Percentiles rank a stretch among this genome's conserved stretches.
Evolutionary conservation across 345 rosid species (phyloP).

Genomic region (Gossypium sturtianum): DNA sequence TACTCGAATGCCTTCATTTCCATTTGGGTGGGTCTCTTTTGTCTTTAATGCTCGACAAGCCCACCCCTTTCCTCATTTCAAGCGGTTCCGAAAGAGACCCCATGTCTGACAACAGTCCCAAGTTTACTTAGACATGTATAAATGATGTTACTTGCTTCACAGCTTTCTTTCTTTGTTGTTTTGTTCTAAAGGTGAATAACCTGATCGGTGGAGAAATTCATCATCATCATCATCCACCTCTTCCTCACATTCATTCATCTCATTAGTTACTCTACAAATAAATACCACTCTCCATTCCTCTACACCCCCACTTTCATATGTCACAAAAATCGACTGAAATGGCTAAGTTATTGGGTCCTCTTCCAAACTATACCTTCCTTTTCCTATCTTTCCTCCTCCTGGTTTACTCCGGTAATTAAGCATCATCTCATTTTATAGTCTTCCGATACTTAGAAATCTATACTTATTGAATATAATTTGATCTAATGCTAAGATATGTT

Average conservation of each 20-base stretch:
- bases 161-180: background rate
- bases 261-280: background rate
- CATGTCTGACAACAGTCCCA: background rate
- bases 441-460: background rate
- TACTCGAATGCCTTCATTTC: background rate
- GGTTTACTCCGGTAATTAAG: background rate
- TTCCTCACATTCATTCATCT: background rate
- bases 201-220: background rate
- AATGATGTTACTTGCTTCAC: background rate
- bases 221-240: background rate
- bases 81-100: background rate
- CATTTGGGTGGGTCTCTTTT: background rate
- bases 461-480: no score
- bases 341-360: background rate
- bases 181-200: background rate
- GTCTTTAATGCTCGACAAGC: background rate
- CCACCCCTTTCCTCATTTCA: background rate
- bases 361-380: background rate
- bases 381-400: slow-evolving; percentile 4
- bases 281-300: background rate
- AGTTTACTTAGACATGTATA: no score
- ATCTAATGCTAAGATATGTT: no score
- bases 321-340: background rate
- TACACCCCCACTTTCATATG: background rate
- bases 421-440: background rate